Conservation (phyloP, 805 yeast genomes). For the Komagataella pastoris region DNA sequence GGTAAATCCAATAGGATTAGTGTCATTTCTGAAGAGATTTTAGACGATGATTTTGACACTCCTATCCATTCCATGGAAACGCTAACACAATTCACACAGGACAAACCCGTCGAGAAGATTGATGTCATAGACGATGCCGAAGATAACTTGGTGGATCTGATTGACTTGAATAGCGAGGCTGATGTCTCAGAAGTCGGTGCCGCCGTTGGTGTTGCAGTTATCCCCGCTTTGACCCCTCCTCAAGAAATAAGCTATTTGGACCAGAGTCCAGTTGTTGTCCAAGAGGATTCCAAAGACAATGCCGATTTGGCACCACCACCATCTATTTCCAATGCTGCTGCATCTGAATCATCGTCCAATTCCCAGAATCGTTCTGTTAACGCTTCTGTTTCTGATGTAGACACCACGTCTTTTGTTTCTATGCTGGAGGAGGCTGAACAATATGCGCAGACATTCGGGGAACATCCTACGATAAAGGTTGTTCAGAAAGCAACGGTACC, state of each 20-base stretch:
- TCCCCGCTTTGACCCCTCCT: background rate
- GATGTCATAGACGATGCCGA: background rate
- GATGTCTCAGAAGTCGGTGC: constrained; percentile 6
- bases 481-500: background rate
- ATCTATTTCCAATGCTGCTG: background rate
- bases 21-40: background rate
- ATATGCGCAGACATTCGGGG: background rate
- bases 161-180: constrained; percentile 8
- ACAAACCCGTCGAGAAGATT: background rate
- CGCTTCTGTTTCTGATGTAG: background rate
- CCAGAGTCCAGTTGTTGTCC: background rate
- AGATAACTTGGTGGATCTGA: constrained; percentile 1
- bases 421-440: background rate
- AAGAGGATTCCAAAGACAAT: background rate
- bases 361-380: background rate
- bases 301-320: background rate
- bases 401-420: background rate
- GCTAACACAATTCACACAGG: background rate
- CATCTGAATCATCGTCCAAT: background rate
- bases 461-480: background rate
- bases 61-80: background rate
- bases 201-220: background rate
- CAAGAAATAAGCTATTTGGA: background rate
- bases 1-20: background rate
- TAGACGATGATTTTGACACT: background rate